Percentiles rank a stretch among this genome's conserved stretches.
phyloP scores from a whole-genome alignment of 2,329 filamentous ascomycete species.

The Exophiala dermatitidis region DNA sequence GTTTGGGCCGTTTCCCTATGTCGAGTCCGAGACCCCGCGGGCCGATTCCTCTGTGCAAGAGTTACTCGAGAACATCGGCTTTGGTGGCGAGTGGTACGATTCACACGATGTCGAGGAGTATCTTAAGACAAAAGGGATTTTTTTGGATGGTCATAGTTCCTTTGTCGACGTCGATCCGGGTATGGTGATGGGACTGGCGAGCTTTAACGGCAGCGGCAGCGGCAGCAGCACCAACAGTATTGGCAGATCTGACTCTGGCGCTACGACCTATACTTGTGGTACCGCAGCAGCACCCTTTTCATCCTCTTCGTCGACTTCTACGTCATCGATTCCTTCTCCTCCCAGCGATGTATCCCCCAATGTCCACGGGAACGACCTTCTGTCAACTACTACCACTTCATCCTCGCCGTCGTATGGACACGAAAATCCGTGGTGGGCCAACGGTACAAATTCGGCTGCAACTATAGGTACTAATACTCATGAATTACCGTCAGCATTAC shows the following conservation, averaged over 20 bases:
- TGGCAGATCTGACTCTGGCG: neutral
- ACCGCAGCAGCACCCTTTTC: too few relatives aligned
- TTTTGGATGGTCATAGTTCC: constrained; percentile 29
- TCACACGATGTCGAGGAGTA: constrained; percentile 70
- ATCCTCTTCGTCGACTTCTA: too few relatives aligned
- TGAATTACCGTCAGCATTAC: too few relatives aligned
- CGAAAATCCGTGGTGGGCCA: too few relatives aligned
- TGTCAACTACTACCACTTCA: too few relatives aligned
- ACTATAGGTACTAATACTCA: too few relatives aligned
- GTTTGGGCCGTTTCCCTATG: constrained; percentile 21
- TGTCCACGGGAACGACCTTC: too few relatives aligned
- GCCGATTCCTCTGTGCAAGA: constrained; percentile 28
- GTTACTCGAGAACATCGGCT: constrained; percentile 47
- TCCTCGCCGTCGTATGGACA: too few relatives aligned
- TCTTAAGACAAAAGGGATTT: constrained; percentile 43
- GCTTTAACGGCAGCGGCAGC: neutral
- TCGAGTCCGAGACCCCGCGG: constrained; percentile 25
- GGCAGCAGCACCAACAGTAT: neutral
- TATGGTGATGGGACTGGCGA: neutral
- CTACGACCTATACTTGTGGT: too few relatives aligned
- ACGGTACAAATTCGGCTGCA: neutral
- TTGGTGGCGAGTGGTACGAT: constrained; percentile 70
- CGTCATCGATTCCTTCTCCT: too few relatives aligned
- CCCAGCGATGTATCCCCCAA: too few relatives aligned
- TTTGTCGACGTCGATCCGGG: constrained; percentile 26